phyloP scores from a whole-genome alignment of 495 filamentous ascomycete genomes.

The Annulohypoxylon bovei region DNA sequence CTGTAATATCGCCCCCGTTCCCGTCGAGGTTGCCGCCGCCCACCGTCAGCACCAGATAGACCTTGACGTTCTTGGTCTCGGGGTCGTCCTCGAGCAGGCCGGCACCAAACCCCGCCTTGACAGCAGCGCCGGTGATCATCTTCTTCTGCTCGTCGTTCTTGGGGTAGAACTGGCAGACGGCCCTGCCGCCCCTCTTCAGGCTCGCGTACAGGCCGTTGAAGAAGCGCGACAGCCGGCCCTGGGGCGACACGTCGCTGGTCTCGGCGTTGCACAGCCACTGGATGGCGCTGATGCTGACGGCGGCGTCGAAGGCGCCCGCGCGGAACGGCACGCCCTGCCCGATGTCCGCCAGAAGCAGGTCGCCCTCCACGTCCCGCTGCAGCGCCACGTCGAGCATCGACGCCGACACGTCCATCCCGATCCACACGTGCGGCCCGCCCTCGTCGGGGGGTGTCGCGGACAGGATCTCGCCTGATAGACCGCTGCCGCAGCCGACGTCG shows the following conservation, averaged over 20 bases:
- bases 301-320: constrained; percentile 91
- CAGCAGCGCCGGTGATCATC: constrained; percentile 90
- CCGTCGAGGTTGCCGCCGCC: constrained; percentile 77
- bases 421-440: constrained; percentile 89
- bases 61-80: constrained; percentile 92
- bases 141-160: constrained; percentile 90
- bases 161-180: constrained; percentile 97
- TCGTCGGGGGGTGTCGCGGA: constrained; percentile 70
- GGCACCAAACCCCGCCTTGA: constrained; percentile 93
- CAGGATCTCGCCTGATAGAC: constrained; percentile 92
- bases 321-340: constrained; percentile 96
- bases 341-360: constrained; percentile 90
- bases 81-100: constrained; percentile 95
- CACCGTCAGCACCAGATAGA: constrained; percentile 93
- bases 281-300: constrained; percentile 91
- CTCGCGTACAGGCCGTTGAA: constrained; percentile 92
- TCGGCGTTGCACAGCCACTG: constrained; percentile 99
- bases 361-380: constrained; percentile 90
- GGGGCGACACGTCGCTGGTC: constrained; percentile 78
- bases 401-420: constrained; percentile 93
- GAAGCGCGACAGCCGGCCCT: constrained; percentile 80
- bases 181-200: constrained; percentile 84
- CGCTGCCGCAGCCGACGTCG: constrained; percentile 94
- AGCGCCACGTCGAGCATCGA: constrained; percentile 93
- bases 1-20: constrained; percentile 79